Evolutionary conservation across 2,329 filamentous ascomycete species (phyloP).

Genomic region (Neocucurbitaria cava): DNA sequence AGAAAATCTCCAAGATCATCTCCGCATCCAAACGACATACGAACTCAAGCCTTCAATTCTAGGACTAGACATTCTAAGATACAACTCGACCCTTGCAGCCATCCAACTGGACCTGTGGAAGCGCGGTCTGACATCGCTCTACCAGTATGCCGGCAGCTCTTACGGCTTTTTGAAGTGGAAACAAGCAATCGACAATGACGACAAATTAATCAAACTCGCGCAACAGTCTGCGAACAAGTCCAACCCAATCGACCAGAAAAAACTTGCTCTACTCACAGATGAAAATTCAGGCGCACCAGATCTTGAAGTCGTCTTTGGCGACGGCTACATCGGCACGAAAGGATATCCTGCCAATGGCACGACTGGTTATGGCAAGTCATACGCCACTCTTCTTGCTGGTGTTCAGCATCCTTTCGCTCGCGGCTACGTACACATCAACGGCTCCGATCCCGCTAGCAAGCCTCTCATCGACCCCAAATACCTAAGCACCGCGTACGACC

Average conservation of each 20-base stretch:
- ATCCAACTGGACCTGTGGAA: conserved; percentile 50
- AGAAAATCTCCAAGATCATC: conserved; percentile 40
- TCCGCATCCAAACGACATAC: conserved; percentile 28
- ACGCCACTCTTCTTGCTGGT: conserved; percentile 37
- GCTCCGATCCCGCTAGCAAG: conserved; percentile 11
- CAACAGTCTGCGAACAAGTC: conserved; percentile 14
- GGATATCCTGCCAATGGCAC: conserved; percentile 38
- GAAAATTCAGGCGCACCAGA: conserved; percentile 42
- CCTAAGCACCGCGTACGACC: conserved; percentile 24
- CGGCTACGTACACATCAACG: conserved; percentile 28
- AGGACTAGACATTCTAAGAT: conserved; percentile 24
- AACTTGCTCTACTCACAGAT: conserved; percentile 43
- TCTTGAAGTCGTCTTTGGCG: conserved; percentile 54
- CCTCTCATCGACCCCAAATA: conserved; percentile 32
- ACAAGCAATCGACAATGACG: conserved; percentile 39
- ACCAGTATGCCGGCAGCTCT: conserved; percentile 49
- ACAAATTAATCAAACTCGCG: conserved; percentile 15
- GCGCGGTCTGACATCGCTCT: conserved; percentile 40
- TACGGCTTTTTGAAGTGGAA: conserved; percentile 55
- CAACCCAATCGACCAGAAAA: conserved; percentile 20
- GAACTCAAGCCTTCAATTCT: conserved; percentile 22
- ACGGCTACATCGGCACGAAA: conserved; percentile 52
- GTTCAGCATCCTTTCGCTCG: conserved; percentile 41
- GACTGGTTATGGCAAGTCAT: conserved; percentile 23
- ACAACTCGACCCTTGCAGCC: conserved; percentile 38